A percentile compares a stretch with the other conserved stretches of the same genome.
These are phyloP conservation scores for Cladosporium austrohemisphaericum DNA, from an alignment of 2,329 filamentous ascomycete species.

Conservation along the genomic window DNA sequence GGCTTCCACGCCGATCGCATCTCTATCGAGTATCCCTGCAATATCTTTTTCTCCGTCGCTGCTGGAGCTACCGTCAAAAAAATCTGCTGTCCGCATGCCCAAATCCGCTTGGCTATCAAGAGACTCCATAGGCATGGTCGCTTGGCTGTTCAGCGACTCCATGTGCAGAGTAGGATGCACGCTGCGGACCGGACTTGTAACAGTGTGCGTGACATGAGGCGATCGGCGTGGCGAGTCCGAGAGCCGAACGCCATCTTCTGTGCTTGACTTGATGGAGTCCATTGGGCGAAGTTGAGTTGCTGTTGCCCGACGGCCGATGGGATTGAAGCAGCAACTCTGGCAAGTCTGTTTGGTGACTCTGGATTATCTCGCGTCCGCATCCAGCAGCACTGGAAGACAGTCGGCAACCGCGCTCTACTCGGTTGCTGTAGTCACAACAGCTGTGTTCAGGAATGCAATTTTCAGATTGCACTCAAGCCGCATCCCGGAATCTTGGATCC, in stretches of 20 bases:
- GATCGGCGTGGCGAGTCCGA: conserved; percentile 34
- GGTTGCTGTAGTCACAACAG: conserved; percentile 12
- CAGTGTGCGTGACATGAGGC: conserved; percentile 29
- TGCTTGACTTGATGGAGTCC: neutral
- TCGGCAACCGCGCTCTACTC: too few species aligned
- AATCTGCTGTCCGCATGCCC: conserved; percentile 31
- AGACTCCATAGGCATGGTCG: conserved; percentile 24
- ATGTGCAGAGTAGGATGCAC: conserved; percentile 32
- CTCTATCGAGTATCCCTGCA: conserved; percentile 6
- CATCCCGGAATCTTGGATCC: neutral
- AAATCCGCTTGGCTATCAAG: conserved; percentile 30
- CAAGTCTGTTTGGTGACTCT: too few species aligned
- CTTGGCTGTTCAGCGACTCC: conserved; percentile 11
- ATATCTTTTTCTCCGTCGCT: conserved; percentile 6
- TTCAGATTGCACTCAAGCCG: conserved; percentile 17
- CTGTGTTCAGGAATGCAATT: conserved; percentile 22
- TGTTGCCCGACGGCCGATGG: neutral
- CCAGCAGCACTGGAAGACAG: too few species aligned
- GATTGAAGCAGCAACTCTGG: neutral
- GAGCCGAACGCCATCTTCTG: conserved; percentile 20
- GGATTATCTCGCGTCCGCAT: too few species aligned
- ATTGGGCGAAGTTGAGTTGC: conserved; percentile 7
- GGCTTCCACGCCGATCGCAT: conserved; percentile 16
- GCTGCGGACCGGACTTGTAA: conserved; percentile 34
- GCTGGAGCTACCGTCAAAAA: conserved; percentile 33